phyloP scores from a whole-genome alignment of 2,329 filamentous ascomycete species.

The Hansfordia pulvinata region DNA sequence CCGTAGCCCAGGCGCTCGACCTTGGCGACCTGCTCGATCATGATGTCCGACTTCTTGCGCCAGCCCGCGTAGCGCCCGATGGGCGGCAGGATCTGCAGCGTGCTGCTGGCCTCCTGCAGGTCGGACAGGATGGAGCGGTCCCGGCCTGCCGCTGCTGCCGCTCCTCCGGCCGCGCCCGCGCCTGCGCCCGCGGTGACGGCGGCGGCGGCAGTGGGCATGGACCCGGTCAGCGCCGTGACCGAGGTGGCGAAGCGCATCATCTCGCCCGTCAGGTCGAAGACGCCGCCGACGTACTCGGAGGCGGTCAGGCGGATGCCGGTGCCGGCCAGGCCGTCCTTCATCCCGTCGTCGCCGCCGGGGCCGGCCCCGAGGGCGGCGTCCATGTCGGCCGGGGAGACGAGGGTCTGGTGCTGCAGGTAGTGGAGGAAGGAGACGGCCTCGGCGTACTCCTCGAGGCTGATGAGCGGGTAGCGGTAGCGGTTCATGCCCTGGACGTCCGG shows the following conservation, averaged over 20 bases:
- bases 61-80: conserved; percentile 38
- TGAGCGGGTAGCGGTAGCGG: conserved; percentile 74
- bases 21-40: conserved; percentile 82
- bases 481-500: conserved; percentile 68
- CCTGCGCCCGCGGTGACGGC: conserved; percentile 9
- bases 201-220: conserved; percentile 26
- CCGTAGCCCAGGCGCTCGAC: conserved; percentile 87
- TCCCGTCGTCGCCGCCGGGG: too few species aligned
- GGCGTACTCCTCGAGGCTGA: conserved; percentile 86
- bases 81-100: conserved; percentile 61
- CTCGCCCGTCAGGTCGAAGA: conserved; percentile 92
- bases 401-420: conserved; percentile 65
- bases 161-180: conserved; percentile 22
- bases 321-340: too few species aligned
- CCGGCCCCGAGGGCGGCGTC: conserved; percentile 27
- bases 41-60: conserved; percentile 70
- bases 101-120: conserved; percentile 62
- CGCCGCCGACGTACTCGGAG: conserved; percentile 77
- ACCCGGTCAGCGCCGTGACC: conserved; percentile 62
- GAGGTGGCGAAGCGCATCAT: conserved; percentile 95
- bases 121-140: conserved; percentile 59
- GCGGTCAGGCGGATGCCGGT: conserved; percentile 51
- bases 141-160: conserved; percentile 8
- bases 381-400: conserved; percentile 57
- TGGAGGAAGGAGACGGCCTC: conserved; percentile 82